Percentiles rank a stretch among this genome's conserved stretches.
Evolutionary conservation across 2,329 filamentous ascomycete species (phyloP).

Genomic region (Neoarthrinium moseri): DNA sequence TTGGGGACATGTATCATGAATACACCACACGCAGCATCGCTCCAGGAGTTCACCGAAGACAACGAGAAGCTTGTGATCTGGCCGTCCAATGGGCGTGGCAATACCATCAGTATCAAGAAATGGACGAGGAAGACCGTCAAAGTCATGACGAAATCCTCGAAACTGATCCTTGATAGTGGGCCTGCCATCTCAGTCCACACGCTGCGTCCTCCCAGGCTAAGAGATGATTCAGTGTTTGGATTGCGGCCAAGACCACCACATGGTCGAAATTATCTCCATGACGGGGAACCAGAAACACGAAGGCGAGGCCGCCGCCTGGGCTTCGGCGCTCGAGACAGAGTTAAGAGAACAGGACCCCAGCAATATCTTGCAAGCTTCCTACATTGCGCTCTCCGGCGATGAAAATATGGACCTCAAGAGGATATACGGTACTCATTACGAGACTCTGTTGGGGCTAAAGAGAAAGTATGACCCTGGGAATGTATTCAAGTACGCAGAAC

Average conservation of each 20-base stretch:
- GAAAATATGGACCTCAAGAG: slow-evolving; percentile 23
- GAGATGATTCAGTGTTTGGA: slow-evolving; percentile 26
- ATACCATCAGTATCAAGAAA: slow-evolving; percentile 20
- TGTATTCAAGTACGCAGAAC: slow-evolving; percentile 28
- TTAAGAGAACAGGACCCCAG: slow-evolving; percentile 19
- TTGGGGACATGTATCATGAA: slow-evolving; percentile 25
- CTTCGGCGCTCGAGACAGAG: slow-evolving; percentile 11
- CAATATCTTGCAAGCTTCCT: slow-evolving; percentile 27
- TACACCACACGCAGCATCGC: slow-evolving; percentile 21
- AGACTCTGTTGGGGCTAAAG: slow-evolving; percentile 24
- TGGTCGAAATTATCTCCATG: slow-evolving; percentile 33
- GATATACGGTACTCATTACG: slow-evolving; percentile 28
- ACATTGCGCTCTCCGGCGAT: slow-evolving; percentile 27
- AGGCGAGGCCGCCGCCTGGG: slow-evolving; percentile 23
- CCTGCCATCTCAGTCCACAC: slow-evolving; percentile 28
- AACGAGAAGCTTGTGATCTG: slow-evolving; percentile 20
- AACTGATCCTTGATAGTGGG: slow-evolving; percentile 19
- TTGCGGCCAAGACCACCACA: slow-evolving; percentile 28
- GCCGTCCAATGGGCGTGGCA: slow-evolving; percentile 15
- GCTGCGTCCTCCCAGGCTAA: slow-evolving; percentile 20
- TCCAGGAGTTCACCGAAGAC: slow-evolving; percentile 18
- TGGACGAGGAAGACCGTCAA: slow-evolving; percentile 23
- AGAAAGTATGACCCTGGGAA: slow-evolving; percentile 33
- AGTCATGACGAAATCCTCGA: slow-evolving; percentile 22
- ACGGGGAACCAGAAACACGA: slow-evolving; percentile 20